Evolutionary conservation across 1,284 basidiomycete genomes (phyloP), one percentile per base, ranked within the genome.

Genomic region (Naganishia liquefaciens): DNA sequence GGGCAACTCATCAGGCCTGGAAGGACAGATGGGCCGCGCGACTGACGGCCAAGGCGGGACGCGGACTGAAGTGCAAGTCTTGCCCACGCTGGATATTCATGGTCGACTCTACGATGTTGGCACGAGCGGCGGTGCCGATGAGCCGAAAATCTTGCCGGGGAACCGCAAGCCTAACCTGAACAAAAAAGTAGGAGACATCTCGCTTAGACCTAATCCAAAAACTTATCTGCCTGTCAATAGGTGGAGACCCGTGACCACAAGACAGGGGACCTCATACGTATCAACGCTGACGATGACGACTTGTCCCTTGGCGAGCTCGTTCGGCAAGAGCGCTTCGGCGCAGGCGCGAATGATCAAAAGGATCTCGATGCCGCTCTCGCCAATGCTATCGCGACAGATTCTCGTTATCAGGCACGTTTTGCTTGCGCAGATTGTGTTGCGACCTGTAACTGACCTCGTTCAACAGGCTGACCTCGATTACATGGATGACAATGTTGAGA

Each of bases 401-500:
- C 86, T 3, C 88, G 88, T 69, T 99, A 92, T 76, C 80, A 91
- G 81, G 90, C 91, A 72, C 69, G 83, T 76, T 54, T 39, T 25
- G 28, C 25, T 15, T 49, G 11, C n/a, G n/a, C n/a, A n/a, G n/a
- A n/a, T n/a, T 39, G 46, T 7, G 47, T 27, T 55, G 23, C 33
- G 42, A 58, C 50, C 19, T 28, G 10, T 55, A 9, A 6, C 25
- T 30, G 33, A 46, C 39, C 21, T 40, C 13, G 21, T 39, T 27
- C 21, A 51, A 17, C 66, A 91, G 87, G 87, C 88, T 71, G 85
- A 93, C 74, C 80, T 93, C 25, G 95, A 98, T 54, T 97, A 98
- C 72, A 89, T 97, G 70, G 96, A 99, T 70, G 94, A 98, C 68
- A 95, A 97, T 75, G 93, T 92, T 0, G 93, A 96, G 72, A 88